Evolutionary conservation across 306 rosid genomes (phyloP), one percentile per base, ranked within the genome.

Genomic region (Cucurbita maxima): DNA sequence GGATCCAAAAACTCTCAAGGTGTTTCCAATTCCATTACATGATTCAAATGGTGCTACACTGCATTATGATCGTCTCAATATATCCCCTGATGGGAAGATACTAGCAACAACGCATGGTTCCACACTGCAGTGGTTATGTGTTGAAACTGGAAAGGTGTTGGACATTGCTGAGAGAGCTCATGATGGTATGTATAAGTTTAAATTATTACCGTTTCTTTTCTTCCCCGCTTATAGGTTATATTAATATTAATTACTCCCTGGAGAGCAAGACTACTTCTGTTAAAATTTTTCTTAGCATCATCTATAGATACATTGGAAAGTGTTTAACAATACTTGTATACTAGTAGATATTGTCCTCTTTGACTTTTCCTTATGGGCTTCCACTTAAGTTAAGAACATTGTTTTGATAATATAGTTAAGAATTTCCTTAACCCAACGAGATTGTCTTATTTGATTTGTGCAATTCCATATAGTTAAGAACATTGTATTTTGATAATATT

Each of bases 111-210:
- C 97, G 57, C 96, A 87, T 73, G 96, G 97, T 76, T 86, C 96
- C 40, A 91, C 91, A 55, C 78, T 91, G 86, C 99, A 89, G 84
- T 91, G 99, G 99, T 55, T 95, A 78, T 85, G 81, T 80, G 84
- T 75, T 73, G 97, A 91, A 81, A 86, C 93, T 54, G 99, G 96
- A 77, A 80, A 76, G 83, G 89, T 95, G 81, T 79, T 95, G 82
- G 97, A 95, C 81, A 88, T 96, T 20, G 99, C 97, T 82, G 97
- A 95, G 61, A 95, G 88, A 76, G 90, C 96, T 67, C 99, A 95
- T 64, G 99, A 95, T 18, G 87, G 99, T 95, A 95, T 73, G 99
- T 89, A 91, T 75, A 76, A 61, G 57, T 58, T 69, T 76, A 44
- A 67, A 45, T 36, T 41, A 64, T 20, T 52, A 44, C 38, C 11